These are phyloP conservation scores for Phyllosticta citrichinensis DNA, from an alignment of 2,329 filamentous ascomycete species.

Conservation along the genomic window DNA sequence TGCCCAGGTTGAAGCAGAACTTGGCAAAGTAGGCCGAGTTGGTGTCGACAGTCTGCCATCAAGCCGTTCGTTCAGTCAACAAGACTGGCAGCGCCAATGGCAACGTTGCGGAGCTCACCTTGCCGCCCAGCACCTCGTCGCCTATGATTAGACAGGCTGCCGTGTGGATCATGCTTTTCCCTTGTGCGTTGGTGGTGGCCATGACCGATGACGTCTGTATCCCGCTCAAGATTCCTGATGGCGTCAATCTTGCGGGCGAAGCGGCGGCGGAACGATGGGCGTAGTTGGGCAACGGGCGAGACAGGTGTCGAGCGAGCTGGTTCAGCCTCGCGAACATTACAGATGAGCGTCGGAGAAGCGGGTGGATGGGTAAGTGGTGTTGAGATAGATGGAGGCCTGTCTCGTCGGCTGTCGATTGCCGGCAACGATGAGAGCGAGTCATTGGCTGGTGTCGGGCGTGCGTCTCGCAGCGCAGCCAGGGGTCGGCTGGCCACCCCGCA, in stretches of 20 bases:
- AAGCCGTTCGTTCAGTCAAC: background rate
- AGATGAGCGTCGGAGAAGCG: background rate
- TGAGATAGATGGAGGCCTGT: background rate
- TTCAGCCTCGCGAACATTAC: conserved; percentile 67
- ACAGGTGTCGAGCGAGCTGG: conserved; percentile 63
- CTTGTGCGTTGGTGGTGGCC: conserved; percentile 37
- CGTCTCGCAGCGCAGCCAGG: background rate
- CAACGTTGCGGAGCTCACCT: conserved; percentile 41
- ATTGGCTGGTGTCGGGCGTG: background rate
- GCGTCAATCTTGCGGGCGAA: conserved; percentile 11
- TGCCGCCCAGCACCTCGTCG: conserved; percentile 92
- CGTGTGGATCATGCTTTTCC: conserved; percentile 66
- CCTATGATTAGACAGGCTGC: conserved; percentile 91
- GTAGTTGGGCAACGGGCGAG: conserved; percentile 50
- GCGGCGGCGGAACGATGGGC: conserved; percentile 37
- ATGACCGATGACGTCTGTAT: conserved; percentile 33
- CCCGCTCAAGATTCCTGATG: conserved; percentile 28
- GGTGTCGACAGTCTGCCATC: conserved; percentile 50
- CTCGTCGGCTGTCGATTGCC: background rate
- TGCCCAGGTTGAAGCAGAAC: conserved; percentile 55
- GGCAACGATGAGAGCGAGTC: background rate
- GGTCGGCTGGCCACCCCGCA: conserved; percentile 1
- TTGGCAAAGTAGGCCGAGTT: conserved; percentile 57
- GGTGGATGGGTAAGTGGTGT: background rate
- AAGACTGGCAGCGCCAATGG: background rate